Base-by-base conservation (phyloP, 2,329 filamentous ascomycete genomes). In the Xylaria arbuscula region DNA sequence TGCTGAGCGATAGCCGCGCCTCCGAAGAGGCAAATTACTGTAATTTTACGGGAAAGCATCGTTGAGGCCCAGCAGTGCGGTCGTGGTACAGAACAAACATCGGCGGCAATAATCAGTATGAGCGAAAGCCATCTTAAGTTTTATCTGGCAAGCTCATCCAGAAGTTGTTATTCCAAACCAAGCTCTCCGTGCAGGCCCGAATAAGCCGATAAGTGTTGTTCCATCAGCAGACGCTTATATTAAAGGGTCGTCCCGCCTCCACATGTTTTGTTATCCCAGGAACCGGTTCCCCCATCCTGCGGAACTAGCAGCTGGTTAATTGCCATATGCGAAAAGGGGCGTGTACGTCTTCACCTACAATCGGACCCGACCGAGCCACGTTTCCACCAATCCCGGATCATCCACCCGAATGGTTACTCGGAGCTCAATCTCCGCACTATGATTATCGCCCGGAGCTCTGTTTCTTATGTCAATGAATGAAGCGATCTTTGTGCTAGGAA, bases 371-470 rank as follows among this genome's bases (percentile, higher is more conserved):
- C 51, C 59, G 55, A 50, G 28, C 13, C 47, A 38, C 34, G 36
- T 66, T 71, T 70, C 64, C 69, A 67, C 69, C 67, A 71, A 71
- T 71, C 69, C 50, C 53, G 62, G 58, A 51, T 63, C 34, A 34
- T 58, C 45, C 28, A 42, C 19, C 69, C 62, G 63, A 70, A 45
- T 13, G 42, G 57, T 47, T n/a, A 36, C 24, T 60, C 69, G 67
- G 69, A 71, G 54, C 50, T 17, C 64, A 67, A 22, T 57, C 32
- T 71, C 69, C 69, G 67, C 54, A 51, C 56, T 28, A 59, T 50
- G 47, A 62, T 57, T 62, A 8, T n/a, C 51, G 8, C 17, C 36
- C 53, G 61, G 47, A 45, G 36, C 17, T 51, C 3, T 50, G n/a
- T 47, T 50, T 28, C 28, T 7, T 9, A 9, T 1, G 22, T 19